phyloP scores from a whole-genome alignment of 371 early-diverging fungal genomes.

The Nosema muscidifuracis region DNA sequence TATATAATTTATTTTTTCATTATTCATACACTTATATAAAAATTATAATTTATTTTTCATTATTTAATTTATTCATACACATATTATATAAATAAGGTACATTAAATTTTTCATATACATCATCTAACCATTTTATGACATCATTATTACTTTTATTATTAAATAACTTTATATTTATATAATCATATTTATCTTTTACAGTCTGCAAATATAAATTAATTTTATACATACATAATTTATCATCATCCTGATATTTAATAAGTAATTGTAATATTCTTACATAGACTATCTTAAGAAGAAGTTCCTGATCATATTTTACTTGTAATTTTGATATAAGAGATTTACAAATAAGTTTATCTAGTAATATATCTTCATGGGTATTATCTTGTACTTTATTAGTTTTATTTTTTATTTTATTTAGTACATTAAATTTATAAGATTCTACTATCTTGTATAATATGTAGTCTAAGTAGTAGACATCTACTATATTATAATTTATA shows the following conservation, averaged over 20 bases:
- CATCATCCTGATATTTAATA: neutral
- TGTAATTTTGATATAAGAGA: neutral
- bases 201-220: neutral
- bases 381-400: neutral
- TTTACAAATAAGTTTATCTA: neutral
- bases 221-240: neutral
- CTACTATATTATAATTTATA: neutral
- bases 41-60: too few species aligned
- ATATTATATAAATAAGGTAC: neutral
- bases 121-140: neutral
- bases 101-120: neutral
- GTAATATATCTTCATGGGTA: neutral
- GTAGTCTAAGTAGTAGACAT: neutral
- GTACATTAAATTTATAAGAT: neutral
- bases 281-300: neutral
- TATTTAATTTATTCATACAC: too few species aligned
- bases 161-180: neutral
- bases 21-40: too few species aligned
- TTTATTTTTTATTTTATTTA: neutral
- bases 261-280: neutral
- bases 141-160: too few species aligned
- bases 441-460: neutral
- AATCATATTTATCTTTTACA: neutral
- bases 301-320: neutral
- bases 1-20: too few species aligned